Evolutionary conservation across 768 basidiomycete species (phyloP).

Genomic region (Mycena sanguinolenta): DNA sequence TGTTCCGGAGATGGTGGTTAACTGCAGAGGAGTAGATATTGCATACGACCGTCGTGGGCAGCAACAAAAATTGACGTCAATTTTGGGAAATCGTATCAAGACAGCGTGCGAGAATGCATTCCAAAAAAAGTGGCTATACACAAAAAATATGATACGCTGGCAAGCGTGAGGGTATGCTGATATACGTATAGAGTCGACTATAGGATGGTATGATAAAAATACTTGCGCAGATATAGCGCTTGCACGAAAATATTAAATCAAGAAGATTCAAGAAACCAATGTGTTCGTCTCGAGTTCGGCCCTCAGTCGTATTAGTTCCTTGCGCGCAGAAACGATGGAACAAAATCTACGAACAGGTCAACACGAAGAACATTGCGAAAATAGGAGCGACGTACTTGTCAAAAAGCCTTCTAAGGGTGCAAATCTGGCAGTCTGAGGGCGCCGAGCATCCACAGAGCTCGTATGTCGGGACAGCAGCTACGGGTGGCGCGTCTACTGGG

Average conservation of each 20-base stretch:
- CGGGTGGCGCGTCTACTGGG: neutral
- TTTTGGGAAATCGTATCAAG: conserved; percentile 1
- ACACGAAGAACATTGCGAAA: neutral
- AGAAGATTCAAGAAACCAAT: conserved; percentile 8
- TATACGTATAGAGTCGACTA: neutral
- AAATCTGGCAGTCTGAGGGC: conserved; percentile 19
- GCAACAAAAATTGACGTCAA: too few relatives aligned
- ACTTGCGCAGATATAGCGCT: neutral
- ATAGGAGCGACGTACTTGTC: conserved; percentile 21
- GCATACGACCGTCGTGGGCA: conserved; percentile 10
- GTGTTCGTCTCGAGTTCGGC: neutral
- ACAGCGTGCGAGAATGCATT: conserved; percentile 6
- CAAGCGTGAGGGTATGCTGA: neutral
- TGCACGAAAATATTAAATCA: neutral
- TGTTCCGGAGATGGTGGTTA: neutral
- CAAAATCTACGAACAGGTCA: conserved; percentile 21
- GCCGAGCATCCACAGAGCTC: conserved; percentile 22
- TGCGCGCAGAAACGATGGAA: conserved; percentile 28
- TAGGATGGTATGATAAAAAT: neutral
- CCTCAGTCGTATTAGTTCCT: conserved; percentile 17
- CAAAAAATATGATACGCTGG: too few relatives aligned
- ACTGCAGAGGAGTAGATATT: neutral
- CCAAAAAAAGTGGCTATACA: too few relatives aligned
- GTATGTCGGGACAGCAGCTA: neutral
- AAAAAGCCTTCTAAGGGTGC: conserved; percentile 22